phyloP scores from a whole-genome alignment of 2,329 filamentous ascomycete species.

The Claviceps quebecensis region DNA sequence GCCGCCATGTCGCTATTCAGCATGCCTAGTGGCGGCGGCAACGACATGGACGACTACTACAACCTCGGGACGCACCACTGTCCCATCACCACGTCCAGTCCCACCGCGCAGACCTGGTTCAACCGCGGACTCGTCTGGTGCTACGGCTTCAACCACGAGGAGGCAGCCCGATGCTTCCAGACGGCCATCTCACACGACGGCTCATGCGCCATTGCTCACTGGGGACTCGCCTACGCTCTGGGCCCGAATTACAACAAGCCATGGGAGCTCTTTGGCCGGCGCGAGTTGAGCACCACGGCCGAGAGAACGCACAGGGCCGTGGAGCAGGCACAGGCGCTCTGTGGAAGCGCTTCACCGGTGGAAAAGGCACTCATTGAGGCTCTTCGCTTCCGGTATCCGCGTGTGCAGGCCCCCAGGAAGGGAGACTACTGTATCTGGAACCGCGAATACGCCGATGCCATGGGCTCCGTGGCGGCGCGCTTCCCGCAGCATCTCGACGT shows the following conservation, averaged over 20 bases:
- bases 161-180: constrained; percentile 51
- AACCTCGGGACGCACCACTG: constrained; percentile 46
- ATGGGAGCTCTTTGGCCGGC: constrained; percentile 54
- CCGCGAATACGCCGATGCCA: constrained; percentile 22
- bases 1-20: neutral
- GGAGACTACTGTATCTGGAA: constrained; percentile 32
- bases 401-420: constrained; percentile 25
- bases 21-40: constrained; percentile 18
- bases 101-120: constrained; percentile 51
- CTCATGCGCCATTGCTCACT: constrained; percentile 48
- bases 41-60: constrained; percentile 28
- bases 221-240: constrained; percentile 56
- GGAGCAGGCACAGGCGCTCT: constrained; percentile 12
- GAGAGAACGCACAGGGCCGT: constrained; percentile 18
- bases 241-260: constrained; percentile 70
- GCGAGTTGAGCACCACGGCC: constrained; percentile 41
- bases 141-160: constrained; percentile 66
- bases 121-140: constrained; percentile 59
- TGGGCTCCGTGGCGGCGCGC: constrained; percentile 21
- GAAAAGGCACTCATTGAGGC: constrained; percentile 53
- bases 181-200: constrained; percentile 40
- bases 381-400: constrained; percentile 46
- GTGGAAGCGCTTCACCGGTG: constrained; percentile 11
- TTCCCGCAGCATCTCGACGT: constrained; percentile 28
- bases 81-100: constrained; percentile 36